Conservation (phyloP, 2,329 filamentous ascomycete genomes). For the Stromatinia cepivora region DNA sequence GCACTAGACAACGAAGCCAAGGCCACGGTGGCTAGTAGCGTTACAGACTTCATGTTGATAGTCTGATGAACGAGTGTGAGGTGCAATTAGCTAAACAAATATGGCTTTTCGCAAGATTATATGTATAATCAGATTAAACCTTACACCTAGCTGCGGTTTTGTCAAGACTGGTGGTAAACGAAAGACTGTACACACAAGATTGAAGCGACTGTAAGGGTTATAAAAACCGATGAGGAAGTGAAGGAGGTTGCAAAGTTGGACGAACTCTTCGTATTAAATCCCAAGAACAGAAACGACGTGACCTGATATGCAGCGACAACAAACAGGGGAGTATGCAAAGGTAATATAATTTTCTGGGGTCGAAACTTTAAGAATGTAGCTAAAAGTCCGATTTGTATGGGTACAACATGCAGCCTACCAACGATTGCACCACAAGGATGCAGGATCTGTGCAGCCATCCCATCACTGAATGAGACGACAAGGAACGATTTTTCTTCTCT, state of each 20-base stretch:
- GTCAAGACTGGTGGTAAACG: not conserved
- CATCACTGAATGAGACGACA: slow-evolving; percentile 16
- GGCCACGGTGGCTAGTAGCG: slow-evolving; percentile 24
- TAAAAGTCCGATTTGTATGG: not conserved
- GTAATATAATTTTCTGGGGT: slow-evolving; percentile 6
- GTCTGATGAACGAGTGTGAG: not conserved
- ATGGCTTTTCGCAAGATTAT: not conserved
- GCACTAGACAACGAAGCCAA: slow-evolving; percentile 30
- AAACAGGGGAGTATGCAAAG: not conserved
- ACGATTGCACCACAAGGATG: slow-evolving; percentile 21
- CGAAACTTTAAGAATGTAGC: not conserved
- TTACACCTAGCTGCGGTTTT: not conserved
- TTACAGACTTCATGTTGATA: slow-evolving; percentile 30
- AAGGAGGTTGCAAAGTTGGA: not conserved
- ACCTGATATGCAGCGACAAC: slow-evolving; percentile 11
- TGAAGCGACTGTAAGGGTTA: slow-evolving; percentile 20
- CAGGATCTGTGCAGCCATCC: slow-evolving; percentile 17
- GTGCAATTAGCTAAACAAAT: not conserved
- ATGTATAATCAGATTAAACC: not conserved
- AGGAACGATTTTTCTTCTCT: not conserved
- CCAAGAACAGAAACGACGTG: slow-evolving; percentile 1
- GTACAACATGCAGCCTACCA: slow-evolving; percentile 4
- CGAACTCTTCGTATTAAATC: slow-evolving; percentile 6
- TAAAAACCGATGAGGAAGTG: not conserved
- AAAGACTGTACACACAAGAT: slow-evolving; percentile 2